Evolutionary conservation across 768 basidiomycete genomes (phyloP).

Genomic region (Termitomyces eurrhizus): DNA sequence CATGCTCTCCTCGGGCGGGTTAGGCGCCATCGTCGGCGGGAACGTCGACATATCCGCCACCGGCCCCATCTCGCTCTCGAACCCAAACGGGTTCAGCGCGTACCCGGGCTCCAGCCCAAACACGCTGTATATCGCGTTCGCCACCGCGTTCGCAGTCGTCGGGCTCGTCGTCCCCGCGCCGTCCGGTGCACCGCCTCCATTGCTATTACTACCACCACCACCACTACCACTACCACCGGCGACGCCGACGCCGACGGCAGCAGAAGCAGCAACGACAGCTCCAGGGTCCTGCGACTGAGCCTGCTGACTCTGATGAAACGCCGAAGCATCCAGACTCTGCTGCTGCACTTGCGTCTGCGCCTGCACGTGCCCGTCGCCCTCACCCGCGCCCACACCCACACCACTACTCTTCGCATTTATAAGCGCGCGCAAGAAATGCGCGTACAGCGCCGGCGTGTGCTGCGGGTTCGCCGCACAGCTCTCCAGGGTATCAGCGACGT

Average conservation of each 20-base stretch:
- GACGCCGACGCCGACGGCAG: too few species aligned
- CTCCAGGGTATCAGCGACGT: slow-evolving; percentile 80
- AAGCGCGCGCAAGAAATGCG: slow-evolving; percentile 75
- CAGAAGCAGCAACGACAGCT: too few species aligned
- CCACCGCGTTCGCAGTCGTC: neutral
- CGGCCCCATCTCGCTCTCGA: slow-evolving; percentile 82
- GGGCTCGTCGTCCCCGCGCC: neutral
- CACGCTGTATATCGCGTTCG: neutral
- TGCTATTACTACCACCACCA: too few species aligned
- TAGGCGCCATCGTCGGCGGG: slow-evolving; percentile 80
- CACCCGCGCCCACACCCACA: too few species aligned
- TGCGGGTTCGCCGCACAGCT: slow-evolving; percentile 68
- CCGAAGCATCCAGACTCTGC: neutral
- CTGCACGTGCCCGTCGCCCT: too few species aligned
- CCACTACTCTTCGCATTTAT: slow-evolving; percentile 45
- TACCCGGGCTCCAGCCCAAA: slow-evolving; percentile 25
- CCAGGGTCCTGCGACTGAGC: too few species aligned
- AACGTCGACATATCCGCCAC: slow-evolving; percentile 79
- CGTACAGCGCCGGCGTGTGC: slow-evolving; percentile 91
- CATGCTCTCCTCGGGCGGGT: slow-evolving; percentile 35
- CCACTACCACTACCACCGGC: neutral
- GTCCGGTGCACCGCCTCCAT: too few species aligned
- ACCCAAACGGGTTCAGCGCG: slow-evolving; percentile 56
- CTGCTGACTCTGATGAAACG: neutral
- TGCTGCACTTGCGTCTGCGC: too few species aligned